phyloP scores from a whole-genome alignment of 371 early-diverging fungal genomes.

The Syncephalastrum contaminatum region DNA sequence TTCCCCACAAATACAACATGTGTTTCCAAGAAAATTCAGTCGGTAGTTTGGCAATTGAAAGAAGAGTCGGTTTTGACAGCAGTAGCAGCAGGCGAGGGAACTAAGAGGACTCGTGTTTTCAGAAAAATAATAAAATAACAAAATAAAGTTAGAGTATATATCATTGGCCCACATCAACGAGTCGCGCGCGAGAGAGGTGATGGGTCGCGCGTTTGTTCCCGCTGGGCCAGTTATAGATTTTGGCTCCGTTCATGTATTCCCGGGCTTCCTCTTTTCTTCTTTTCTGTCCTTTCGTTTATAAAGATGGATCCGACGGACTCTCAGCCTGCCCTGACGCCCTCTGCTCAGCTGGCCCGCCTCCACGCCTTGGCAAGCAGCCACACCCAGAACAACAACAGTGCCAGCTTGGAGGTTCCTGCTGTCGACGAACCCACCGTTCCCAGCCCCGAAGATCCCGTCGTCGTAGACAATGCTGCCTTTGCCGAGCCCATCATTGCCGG shows the following conservation, averaged over 20 bases:
- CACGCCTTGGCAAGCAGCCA: conserved; percentile 40
- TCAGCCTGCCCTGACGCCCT: conserved; percentile 35
- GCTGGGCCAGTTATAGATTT: too few relatives aligned
- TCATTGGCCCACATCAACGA: too few relatives aligned
- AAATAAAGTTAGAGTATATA: neutral
- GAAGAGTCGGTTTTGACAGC: too few relatives aligned
- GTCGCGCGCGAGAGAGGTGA: too few relatives aligned
- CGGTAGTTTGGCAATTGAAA: too few relatives aligned
- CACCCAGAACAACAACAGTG: neutral
- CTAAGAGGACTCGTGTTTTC: too few relatives aligned
- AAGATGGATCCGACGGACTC: conserved; percentile 25
- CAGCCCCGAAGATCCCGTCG: conserved; percentile 45
- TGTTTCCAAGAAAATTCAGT: too few relatives aligned
- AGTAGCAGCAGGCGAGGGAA: too few relatives aligned
- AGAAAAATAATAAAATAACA: too few relatives aligned
- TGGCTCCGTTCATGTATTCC: neutral
- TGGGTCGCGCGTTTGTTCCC: too few relatives aligned
- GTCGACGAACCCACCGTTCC: conserved; percentile 38
- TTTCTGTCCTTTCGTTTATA: conserved; percentile 5
- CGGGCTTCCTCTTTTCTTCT: conserved; percentile 5
- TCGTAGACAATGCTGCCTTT: conserved; percentile 30
- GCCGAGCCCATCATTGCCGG: conserved; percentile 49
- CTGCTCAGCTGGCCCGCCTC: conserved; percentile 45
- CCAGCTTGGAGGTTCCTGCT: neutral
- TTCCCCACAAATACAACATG: too few relatives aligned